Conservation (phyloP, 108 stramenopile genomes). For the Cyclotella choctawhatcheeana region DNA sequence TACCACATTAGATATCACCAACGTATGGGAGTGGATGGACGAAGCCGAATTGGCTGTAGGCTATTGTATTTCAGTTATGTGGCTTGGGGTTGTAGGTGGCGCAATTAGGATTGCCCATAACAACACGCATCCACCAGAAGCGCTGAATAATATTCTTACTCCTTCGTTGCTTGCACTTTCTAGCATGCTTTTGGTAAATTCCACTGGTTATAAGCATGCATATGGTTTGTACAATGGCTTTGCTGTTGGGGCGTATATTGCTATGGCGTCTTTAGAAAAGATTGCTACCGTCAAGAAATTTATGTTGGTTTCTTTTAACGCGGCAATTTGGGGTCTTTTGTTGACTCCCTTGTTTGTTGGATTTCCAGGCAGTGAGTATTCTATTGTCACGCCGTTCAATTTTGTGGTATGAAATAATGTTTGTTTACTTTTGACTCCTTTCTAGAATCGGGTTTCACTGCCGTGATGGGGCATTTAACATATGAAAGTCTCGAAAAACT, state of each 20-base stretch:
- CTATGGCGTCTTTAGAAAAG: conserved; percentile 60
- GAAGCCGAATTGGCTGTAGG: conserved; percentile 54
- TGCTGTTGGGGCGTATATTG: conserved; percentile 58
- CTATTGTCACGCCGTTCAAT: not conserved
- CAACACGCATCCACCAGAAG: conserved; percentile 27
- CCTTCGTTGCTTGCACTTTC: conserved; percentile 38
- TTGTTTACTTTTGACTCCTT: not conserved
- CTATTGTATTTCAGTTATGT: conserved; percentile 41
- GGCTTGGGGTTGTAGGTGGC: conserved; percentile 40
- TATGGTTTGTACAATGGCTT: conserved; percentile 56
- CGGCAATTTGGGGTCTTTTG: conserved; percentile 49
- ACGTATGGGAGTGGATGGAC: too few species aligned
- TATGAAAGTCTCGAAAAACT: conserved; percentile 13
- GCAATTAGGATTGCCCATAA: conserved; percentile 49
- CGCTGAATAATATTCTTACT: conserved; percentile 57
- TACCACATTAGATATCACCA: conserved; percentile 9
- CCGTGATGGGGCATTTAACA: conserved; percentile 57
- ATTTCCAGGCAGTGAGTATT: conserved; percentile 55
- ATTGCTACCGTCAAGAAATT: conserved; percentile 47
- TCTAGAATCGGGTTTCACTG: conserved; percentile 56
- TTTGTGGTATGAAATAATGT: not conserved
- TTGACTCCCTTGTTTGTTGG: conserved; percentile 61
- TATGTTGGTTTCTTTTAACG: conserved; percentile 35
- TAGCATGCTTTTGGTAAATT: conserved; percentile 52
- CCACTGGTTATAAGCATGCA: conserved; percentile 44